Evolutionary conservation across 805 yeast genomes (phyloP).

Genomic region (Myxozyma melibiosi): DNA sequence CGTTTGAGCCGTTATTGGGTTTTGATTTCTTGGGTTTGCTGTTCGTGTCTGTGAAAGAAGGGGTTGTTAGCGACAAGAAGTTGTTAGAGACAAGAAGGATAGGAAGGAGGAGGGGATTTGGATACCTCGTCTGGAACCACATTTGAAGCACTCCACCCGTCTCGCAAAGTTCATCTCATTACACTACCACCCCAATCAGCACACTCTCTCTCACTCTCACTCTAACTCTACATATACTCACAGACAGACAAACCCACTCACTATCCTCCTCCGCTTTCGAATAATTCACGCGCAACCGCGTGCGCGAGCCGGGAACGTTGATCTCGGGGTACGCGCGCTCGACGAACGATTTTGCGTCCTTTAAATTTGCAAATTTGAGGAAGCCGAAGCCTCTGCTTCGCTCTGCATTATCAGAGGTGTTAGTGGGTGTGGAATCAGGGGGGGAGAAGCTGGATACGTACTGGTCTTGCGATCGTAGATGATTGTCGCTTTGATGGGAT

Average conservation of each 20-base stretch:
- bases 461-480: slow-evolving; percentile 26
- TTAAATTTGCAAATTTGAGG: slow-evolving; percentile 6
- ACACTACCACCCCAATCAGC: slow-evolving; percentile 11
- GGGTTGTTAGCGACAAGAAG: too few relatives aligned
- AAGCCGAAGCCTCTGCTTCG: slow-evolving; percentile 23
- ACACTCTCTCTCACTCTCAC: not conserved
- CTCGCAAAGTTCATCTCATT: slow-evolving; percentile 18
- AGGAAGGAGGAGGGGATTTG: not conserved
- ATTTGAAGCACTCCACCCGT: slow-evolving; percentile 18
- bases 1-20: slow-evolving; percentile 24
- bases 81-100: not conserved
- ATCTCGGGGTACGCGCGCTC: slow-evolving; percentile 12
- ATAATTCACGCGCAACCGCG: slow-evolving; percentile 2
- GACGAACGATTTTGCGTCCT: slow-evolving; percentile 13
- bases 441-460: not conserved
- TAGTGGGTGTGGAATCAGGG: not conserved
- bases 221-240: not conserved
- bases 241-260: slow-evolving; percentile 20
- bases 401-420: not conserved
- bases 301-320: not conserved
- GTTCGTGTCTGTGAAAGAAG: not conserved
- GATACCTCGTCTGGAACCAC: slow-evolving; percentile 15
- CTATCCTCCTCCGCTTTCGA: slow-evolving; percentile 4
- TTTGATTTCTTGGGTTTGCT: not conserved
- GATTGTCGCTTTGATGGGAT: slow-evolving; percentile 13